A percentile compares a stretch with the other conserved stretches of the same genome.
These are phyloP conservation scores for Aspergillus intermedius DNA, from an alignment of 2,329 filamentous ascomycete species.

Conservation along the genomic window DNA sequence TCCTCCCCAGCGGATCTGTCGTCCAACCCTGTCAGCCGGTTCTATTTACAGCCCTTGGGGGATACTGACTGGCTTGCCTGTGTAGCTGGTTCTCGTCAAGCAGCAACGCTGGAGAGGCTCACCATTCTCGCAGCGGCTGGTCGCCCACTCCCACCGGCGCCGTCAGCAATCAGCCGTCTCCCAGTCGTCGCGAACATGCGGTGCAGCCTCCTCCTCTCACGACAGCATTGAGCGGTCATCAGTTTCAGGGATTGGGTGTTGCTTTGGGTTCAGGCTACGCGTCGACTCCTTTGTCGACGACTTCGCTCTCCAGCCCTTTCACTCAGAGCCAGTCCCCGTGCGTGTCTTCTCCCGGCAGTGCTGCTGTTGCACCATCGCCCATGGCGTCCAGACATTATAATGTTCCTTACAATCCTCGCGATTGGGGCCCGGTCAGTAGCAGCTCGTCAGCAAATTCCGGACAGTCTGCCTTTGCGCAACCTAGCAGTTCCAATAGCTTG, in stretches of 20 bases:
- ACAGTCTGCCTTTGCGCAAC: conserved; percentile 21
- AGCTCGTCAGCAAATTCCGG: conserved; percentile 17
- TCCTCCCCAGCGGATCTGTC: conserved; percentile 2
- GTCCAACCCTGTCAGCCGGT: not conserved
- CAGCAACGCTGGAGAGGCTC: conserved; percentile 23
- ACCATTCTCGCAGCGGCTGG: conserved; percentile 24
- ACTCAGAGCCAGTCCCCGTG: conserved; percentile 33
- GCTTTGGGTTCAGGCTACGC: conserved; percentile 21
- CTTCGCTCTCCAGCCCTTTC: conserved; percentile 41
- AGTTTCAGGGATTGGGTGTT: conserved; percentile 29
- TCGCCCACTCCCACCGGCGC: conserved; percentile 20
- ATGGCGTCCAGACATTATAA: conserved; percentile 42
- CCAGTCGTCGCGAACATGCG: conserved; percentile 38
- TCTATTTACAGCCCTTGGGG: conserved; percentile 1
- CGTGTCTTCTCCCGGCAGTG: conserved; percentile 30
- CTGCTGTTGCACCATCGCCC: conserved; percentile 33
- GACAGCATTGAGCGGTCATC: conserved; percentile 33
- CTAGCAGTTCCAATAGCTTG: conserved; percentile 17
- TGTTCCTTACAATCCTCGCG: conserved; percentile 44
- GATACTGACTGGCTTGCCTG: conserved; percentile 18
- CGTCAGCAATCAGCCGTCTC: conserved; percentile 29
- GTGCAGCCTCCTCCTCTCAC: conserved; percentile 38
- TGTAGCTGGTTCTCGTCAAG: conserved; percentile 28
- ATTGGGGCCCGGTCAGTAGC: conserved; percentile 40
- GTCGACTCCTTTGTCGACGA: conserved; percentile 37